phyloP scores from a whole-genome alignment of 2,329 filamentous ascomycete species.

The Setomelanomma holmii region DNA sequence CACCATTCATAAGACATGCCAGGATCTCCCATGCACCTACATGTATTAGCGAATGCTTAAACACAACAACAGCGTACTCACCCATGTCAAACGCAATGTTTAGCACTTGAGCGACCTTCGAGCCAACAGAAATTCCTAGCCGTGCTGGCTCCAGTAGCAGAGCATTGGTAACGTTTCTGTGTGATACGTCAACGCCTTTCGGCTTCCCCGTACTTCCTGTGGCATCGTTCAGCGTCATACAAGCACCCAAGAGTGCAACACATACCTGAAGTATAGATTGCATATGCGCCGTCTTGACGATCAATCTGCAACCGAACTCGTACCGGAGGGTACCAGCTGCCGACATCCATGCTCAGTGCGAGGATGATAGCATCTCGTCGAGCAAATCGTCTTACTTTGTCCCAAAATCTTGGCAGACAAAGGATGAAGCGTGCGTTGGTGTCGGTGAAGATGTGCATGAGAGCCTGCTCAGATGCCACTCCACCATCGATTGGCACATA shows the following conservation, averaged over 20 bases:
- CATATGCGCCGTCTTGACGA: slow-evolving; percentile 39
- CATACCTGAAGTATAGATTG: slow-evolving; percentile 61
- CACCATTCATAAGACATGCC: slow-evolving; percentile 63
- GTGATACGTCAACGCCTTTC: slow-evolving; percentile 66
- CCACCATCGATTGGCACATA: slow-evolving; percentile 67
- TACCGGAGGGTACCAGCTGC: slow-evolving; percentile 18
- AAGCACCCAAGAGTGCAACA: neutral
- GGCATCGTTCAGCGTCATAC: neutral
- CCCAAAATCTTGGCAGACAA: slow-evolving; percentile 52
- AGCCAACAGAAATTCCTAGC: slow-evolving; percentile 59
- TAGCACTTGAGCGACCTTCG: slow-evolving; percentile 62
- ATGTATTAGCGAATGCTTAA: slow-evolving; percentile 1
- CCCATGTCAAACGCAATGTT: slow-evolving; percentile 69
- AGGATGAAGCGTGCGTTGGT: slow-evolving; percentile 55
- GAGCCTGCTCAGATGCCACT: slow-evolving; percentile 37
- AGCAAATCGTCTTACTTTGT: slow-evolving; percentile 30
- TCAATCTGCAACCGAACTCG: slow-evolving; percentile 25
- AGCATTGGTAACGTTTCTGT: slow-evolving; percentile 63
- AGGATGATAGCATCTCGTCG: slow-evolving; percentile 20
- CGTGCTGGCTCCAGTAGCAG: slow-evolving; percentile 60
- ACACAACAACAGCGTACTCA: slow-evolving; percentile 51
- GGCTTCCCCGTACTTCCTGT: slow-evolving; percentile 61
- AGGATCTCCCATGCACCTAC: slow-evolving; percentile 68
- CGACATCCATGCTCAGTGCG: slow-evolving; percentile 19
- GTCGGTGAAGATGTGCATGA: slow-evolving; percentile 60